phyloP scores from a whole-genome alignment of 768 basidiomycete genomes.

The Tylopilus balloui region DNA sequence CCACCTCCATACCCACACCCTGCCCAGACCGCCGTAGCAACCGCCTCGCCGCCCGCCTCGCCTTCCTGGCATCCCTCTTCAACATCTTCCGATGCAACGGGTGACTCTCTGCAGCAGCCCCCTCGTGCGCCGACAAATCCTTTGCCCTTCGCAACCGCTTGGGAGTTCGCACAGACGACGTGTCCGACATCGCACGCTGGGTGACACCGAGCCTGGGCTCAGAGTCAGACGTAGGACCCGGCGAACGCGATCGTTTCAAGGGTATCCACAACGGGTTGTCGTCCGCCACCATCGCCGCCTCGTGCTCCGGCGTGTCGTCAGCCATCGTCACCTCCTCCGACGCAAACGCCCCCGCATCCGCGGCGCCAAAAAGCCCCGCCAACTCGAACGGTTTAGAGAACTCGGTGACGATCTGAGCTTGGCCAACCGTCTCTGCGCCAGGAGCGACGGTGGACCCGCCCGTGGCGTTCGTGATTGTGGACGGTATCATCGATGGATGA shows the following conservation, averaged over 20 bases:
- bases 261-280: conserved; percentile 32
- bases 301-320: conserved; percentile 37
- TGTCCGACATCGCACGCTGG: not conserved
- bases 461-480: conserved; percentile 30
- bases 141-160: conserved; percentile 60
- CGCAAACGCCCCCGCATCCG: conserved; percentile 76
- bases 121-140: conserved; percentile 51
- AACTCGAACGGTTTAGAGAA: conserved; percentile 78
- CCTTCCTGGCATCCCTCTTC: conserved; percentile 63
- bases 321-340: conserved; percentile 37
- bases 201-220: not conserved
- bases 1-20: conserved; percentile 28
- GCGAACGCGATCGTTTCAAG: conserved; percentile 23
- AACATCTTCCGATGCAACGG: conserved; percentile 56
- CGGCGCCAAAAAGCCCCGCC: conserved; percentile 74
- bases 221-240: not conserved
- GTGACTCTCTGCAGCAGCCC: conserved; percentile 36
- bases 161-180: conserved; percentile 32
- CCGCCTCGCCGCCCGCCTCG: conserved; percentile 47
- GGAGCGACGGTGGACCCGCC: conserved; percentile 47
- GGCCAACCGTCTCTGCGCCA: conserved; percentile 76
- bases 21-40: conserved; percentile 2
- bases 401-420: conserved; percentile 68
- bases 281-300: conserved; percentile 38
- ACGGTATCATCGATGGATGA: conserved; percentile 73